Evolutionary conservation across 2,329 filamentous ascomycete species (phyloP).

Genomic region (Ophiosphaerella herpotricha): DNA sequence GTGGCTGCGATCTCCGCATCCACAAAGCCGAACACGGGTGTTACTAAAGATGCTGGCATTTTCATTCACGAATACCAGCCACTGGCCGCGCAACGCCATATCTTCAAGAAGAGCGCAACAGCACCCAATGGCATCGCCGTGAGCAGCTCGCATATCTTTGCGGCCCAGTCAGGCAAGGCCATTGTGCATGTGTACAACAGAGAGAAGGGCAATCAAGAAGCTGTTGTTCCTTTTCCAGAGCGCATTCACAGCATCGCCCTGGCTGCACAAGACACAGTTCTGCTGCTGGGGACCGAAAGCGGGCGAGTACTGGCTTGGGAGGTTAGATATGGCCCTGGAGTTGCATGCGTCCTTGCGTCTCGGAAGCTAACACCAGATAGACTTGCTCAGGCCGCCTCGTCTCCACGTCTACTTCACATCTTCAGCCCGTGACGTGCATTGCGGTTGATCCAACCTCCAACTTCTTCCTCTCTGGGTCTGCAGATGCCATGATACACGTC

Average conservation of each 20-base stretch:
- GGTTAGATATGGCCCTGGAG: slow-evolving; percentile 56
- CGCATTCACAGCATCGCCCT: slow-evolving; percentile 78
- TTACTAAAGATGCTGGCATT: slow-evolving; percentile 79
- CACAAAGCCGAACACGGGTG: slow-evolving; percentile 51
- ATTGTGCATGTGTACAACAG: slow-evolving; percentile 92
- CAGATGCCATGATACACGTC: slow-evolving; percentile 88
- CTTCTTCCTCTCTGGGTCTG: slow-evolving; percentile 76
- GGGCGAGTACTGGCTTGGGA: slow-evolving; percentile 93
- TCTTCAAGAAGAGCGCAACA: slow-evolving; percentile 93
- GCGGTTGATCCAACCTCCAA: slow-evolving; percentile 70
- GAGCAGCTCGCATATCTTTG: slow-evolving; percentile 82
- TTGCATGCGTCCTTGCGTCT: background rate
- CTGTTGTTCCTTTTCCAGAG: slow-evolving; percentile 84
- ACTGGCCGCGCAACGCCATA: slow-evolving; percentile 70
- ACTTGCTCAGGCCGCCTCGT: slow-evolving; percentile 75
- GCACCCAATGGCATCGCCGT: slow-evolving; percentile 78
- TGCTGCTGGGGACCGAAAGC: slow-evolving; percentile 81
- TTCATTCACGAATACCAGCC: slow-evolving; percentile 84
- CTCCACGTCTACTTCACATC: slow-evolving; percentile 75
- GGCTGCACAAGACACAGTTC: slow-evolving; percentile 67
- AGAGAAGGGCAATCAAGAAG: slow-evolving; percentile 83
- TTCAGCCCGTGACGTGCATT: slow-evolving; percentile 79
- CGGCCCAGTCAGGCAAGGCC: slow-evolving; percentile 88
- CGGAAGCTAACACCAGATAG: slow-evolving; percentile 48
- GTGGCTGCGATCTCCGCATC: slow-evolving; percentile 54